A percentile compares a stretch with the other conserved stretches of the same genome.
phyloP scores from a whole-genome alignment of 208 protist genomes.

The Lotmaria passim region DNA sequence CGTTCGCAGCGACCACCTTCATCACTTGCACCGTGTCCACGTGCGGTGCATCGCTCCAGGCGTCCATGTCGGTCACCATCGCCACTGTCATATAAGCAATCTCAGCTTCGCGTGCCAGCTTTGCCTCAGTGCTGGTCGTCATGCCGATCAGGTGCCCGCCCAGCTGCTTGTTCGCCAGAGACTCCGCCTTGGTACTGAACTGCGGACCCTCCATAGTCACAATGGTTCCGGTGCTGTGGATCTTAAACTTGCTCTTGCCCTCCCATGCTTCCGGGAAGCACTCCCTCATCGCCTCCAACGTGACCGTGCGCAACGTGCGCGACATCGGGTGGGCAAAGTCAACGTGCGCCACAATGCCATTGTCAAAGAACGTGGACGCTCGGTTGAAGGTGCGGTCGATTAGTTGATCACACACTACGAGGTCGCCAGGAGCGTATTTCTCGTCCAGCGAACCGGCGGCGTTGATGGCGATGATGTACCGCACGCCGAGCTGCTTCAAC shows the following conservation, averaged over 20 bases:
- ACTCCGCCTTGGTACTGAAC: slow-evolving; percentile 92
- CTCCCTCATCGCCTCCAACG: slow-evolving; percentile 40
- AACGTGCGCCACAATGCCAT: slow-evolving; percentile 81
- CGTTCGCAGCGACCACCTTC: slow-evolving; percentile 64
- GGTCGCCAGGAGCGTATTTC: slow-evolving; percentile 77
- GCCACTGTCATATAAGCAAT: slow-evolving; percentile 87
- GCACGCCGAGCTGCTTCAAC: slow-evolving; percentile 87
- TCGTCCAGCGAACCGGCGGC: slow-evolving; percentile 87
- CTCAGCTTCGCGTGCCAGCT: slow-evolving; percentile 92
- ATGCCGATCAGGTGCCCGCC: slow-evolving; percentile 93
- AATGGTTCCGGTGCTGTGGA: slow-evolving; percentile 66
- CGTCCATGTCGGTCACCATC: slow-evolving; percentile 96
- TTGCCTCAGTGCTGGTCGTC: slow-evolving; percentile 91
- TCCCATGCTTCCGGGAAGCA: slow-evolving; percentile 44
- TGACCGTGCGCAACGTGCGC: slow-evolving; percentile 42
- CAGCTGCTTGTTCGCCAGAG: slow-evolving; percentile 71
- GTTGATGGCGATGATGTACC: slow-evolving; percentile 86
- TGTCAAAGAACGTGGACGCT: slow-evolving; percentile 84
- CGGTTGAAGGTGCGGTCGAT: slow-evolving; percentile 86
- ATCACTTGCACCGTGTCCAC: slow-evolving; percentile 68
- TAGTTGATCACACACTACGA: slow-evolving; percentile 90
- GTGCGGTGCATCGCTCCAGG: slow-evolving; percentile 85
- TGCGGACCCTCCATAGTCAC: slow-evolving; percentile 93
- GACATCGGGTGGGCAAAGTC: slow-evolving; percentile 86
- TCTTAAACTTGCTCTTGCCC: slow-evolving; percentile 35